Conservation (phyloP, 2,329 filamentous ascomycete species). For the Penicillium freii region DNA sequence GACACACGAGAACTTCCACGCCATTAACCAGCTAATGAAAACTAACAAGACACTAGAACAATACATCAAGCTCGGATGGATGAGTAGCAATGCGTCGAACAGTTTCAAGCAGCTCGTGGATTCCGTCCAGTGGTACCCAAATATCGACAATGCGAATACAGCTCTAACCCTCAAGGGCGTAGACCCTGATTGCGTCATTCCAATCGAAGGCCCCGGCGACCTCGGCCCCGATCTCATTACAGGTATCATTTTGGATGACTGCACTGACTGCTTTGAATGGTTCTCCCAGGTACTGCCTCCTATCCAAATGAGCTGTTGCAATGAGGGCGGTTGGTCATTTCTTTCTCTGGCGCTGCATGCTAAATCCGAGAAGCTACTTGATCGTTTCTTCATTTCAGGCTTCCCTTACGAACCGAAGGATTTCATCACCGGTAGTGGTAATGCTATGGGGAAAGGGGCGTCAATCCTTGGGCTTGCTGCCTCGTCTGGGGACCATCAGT, state of each 20-base stretch:
- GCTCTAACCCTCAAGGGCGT: background rate
- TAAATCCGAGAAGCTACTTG: background rate
- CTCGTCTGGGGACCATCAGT: background rate
- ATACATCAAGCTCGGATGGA: background rate
- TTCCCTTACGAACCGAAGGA: background rate
- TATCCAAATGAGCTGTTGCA: slow-evolving; percentile 3
- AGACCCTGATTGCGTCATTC: background rate
- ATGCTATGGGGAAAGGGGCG: background rate
- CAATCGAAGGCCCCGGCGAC: background rate
- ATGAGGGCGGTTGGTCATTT: slow-evolving; percentile 17
- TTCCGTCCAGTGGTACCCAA: background rate
- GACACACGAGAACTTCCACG: slow-evolving; percentile 8
- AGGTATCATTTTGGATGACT: slow-evolving; percentile 11
- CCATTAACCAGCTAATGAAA: background rate
- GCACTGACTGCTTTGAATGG: slow-evolving; percentile 12
- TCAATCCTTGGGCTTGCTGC: background rate
- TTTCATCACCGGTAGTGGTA: background rate
- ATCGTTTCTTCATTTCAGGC: background rate
- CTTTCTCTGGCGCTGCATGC: slow-evolving; percentile 7
- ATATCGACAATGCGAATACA: background rate
- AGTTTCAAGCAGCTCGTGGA: background rate
- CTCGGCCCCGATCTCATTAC: slow-evolving; percentile 9
- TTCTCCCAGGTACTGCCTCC: background rate
- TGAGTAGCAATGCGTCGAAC: background rate
- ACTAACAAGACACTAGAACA: background rate